phyloP scores from a whole-genome alignment of 208 protist genomes.

The Acanthamoeba rhysodes region DNA sequence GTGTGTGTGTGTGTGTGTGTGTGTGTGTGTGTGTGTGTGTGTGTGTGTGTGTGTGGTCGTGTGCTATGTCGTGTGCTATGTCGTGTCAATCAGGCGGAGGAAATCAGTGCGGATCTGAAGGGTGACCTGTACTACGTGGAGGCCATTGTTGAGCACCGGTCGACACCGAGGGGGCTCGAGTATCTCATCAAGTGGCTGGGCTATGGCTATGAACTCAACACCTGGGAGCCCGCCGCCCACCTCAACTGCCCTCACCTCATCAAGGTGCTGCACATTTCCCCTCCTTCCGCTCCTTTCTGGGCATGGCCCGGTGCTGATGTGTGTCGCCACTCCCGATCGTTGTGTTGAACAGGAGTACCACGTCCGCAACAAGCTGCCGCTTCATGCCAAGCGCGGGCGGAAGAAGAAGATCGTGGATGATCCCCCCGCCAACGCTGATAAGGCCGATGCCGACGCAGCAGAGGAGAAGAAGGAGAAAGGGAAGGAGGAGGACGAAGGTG shows the following conservation, averaged over 20 bases:
- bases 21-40: too few relatives aligned
- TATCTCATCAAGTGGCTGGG: conserved; percentile 72
- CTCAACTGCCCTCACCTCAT: conserved; percentile 58
- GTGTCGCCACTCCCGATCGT: too few relatives aligned
- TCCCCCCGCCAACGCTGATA: not conserved
- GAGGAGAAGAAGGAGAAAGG: not conserved
- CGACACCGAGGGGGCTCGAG: not conserved
- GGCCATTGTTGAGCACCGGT: conserved; percentile 45
- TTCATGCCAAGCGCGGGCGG: conserved; percentile 1
- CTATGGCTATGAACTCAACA: conserved; percentile 33
- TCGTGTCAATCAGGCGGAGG: not conserved
- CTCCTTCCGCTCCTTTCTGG: not conserved
- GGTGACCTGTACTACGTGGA: conserved; percentile 31
- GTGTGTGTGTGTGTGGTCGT: not conserved
- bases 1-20: too few relatives aligned
- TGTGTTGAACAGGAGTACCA: conserved; percentile 31
- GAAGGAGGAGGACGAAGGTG: not conserved
- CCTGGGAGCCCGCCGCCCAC: conserved; percentile 33
- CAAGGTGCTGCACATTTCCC: not conserved
- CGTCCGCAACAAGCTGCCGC: conserved; percentile 6
- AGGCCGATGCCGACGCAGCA: not conserved
- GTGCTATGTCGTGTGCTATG: not conserved
- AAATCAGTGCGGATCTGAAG: not conserved
- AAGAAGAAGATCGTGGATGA: conserved; percentile 40
- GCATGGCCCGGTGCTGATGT: not conserved